Percentiles rank a stretch among this genome's conserved stretches.
Conservation (phyloP, 2,329 filamentous ascomycete species). For the Rasamsonia emersonii region DNA sequence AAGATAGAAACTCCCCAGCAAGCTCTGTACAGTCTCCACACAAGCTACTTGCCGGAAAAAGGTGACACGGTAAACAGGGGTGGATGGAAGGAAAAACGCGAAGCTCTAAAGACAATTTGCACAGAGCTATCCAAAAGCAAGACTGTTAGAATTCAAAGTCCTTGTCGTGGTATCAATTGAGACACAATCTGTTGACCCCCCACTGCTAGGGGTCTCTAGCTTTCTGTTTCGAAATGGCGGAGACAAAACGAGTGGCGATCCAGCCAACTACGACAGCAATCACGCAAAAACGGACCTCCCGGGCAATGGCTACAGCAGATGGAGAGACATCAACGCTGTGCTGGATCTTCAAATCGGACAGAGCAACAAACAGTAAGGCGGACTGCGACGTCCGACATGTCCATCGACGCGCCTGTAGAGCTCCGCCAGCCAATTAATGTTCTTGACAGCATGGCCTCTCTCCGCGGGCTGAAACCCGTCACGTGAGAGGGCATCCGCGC, state of each 20-base stretch:
- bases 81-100: no score
- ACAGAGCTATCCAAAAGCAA: no score
- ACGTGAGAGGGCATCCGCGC: slow-evolving; percentile 2
- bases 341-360: slow-evolving; percentile 37
- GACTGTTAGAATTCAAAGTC: slow-evolving; percentile 8
- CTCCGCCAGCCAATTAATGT: slow-evolving; percentile 7
- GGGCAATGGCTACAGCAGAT: slow-evolving; percentile 40
- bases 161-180: slow-evolving; percentile 2
- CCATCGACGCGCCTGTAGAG: slow-evolving; percentile 27
- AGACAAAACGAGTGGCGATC: slow-evolving; percentile 31
- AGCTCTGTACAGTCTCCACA: no score
- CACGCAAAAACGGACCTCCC: slow-evolving; percentile 43
- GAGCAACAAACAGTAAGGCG: slow-evolving; percentile 38
- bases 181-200: not conserved
- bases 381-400: slow-evolving; percentile 35
- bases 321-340: slow-evolving; percentile 46
- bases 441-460: slow-evolving; percentile 16
- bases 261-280: slow-evolving; percentile 43
- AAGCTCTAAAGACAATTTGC: no score
- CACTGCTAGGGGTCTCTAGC: slow-evolving; percentile 12
- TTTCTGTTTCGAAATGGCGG: slow-evolving; percentile 20
- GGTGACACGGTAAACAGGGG: no score
- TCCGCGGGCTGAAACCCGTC: not conserved
- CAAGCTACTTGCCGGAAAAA: no score
- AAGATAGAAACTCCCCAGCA: no score